Conservation (phyloP, 2,329 filamentous ascomycete species). For the Trichoderma afroharzianum region DNA sequence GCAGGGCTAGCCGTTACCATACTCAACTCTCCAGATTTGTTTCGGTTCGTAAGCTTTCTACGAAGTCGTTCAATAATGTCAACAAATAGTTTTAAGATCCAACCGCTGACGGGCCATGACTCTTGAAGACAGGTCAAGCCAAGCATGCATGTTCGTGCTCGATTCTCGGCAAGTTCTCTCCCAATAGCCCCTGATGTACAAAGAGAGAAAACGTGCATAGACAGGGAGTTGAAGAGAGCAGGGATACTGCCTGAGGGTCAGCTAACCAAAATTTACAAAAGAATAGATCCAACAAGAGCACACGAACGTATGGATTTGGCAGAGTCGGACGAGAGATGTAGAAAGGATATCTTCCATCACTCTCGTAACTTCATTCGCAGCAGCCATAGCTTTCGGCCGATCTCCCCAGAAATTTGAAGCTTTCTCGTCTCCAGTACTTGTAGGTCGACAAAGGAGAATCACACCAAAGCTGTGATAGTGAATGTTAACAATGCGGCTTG, state of each 20-base stretch:
- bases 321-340: not conserved
- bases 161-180: not conserved
- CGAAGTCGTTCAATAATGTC: slow-evolving; percentile 1
- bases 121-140: not conserved
- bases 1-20: not conserved
- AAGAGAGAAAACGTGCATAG: not conserved
- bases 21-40: not conserved
- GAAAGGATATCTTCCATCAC: not conserved
- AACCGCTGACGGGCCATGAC: not conserved
- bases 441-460: not conserved
- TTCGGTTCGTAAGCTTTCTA: not conserved
- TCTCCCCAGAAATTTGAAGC: slow-evolving; percentile 1
- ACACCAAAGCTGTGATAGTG: not conserved
- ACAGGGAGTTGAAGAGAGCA: not conserved
- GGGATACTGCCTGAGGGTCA: not conserved
- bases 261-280: too few relatives aligned
- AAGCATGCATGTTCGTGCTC: not conserved
- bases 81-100: not conserved
- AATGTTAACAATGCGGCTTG: not conserved
- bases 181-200: not conserved
- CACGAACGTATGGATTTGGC: slow-evolving; percentile 1
- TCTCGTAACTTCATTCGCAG: not conserved
- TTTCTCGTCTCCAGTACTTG: not conserved
- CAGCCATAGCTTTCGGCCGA: not conserved
- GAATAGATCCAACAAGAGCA: not conserved